Base-by-base conservation (phyloP, 257 asterid species). In the Lavandula angustifolia region DNA sequence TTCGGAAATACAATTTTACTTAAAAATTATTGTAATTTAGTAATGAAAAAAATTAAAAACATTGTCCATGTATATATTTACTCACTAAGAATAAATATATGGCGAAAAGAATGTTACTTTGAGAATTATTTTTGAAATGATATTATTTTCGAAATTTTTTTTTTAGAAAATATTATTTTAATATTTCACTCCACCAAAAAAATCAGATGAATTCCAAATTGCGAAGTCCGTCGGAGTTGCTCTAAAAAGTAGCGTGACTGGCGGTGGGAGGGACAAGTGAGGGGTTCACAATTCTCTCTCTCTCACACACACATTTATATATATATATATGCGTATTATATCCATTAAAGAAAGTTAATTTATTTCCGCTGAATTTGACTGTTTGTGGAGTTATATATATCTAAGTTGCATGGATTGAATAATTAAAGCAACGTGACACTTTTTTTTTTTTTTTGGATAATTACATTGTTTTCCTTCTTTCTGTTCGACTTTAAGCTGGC, bases 181-280 rank as follows among this genome's bases (percentile, higher is more conserved):
- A n/a, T n/a, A n/a, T n/a, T n/a, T n/a, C n/a, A n/a, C n/a, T n/a
- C n/a, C n/a, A n/a, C n/a, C n/a, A n/a, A n/a, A n/a, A n/a, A n/a
- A n/a, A n/a, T n/a, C n/a, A n/a, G n/a, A n/a, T n/a, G n/a, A n/a
- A n/a, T n/a, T n/a, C n/a, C n/a, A n/a, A n/a, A n/a, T n/a, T n/a
- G n/a, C n/a, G n/a, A n/a, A n/a, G n/a, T n/a, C n/a, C n/a, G n/a
- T n/a, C n/a, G n/a, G n/a, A n/a, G n/a, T n/a, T n/a, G n/a, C n/a
- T n/a, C n/a, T n/a, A n/a, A 63, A 58, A 71, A 73, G 52, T 57
- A 22, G 73, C 87, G 80, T 76, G 84, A 79, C 56, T 73, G 73
- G 52, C 80, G 87, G 84, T 62, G 18, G 56, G 13, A 31, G 41
- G 18, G 37, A 8, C 49, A 38, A 16, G 9, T 32, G 41, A 40